A percentile compares a stretch with the other conserved stretches of the same genome.
These are phyloP conservation scores for Sparassis latifolia DNA, from an alignment of 1,284 basidiomycete genomes.

Conservation along the genomic window DNA sequence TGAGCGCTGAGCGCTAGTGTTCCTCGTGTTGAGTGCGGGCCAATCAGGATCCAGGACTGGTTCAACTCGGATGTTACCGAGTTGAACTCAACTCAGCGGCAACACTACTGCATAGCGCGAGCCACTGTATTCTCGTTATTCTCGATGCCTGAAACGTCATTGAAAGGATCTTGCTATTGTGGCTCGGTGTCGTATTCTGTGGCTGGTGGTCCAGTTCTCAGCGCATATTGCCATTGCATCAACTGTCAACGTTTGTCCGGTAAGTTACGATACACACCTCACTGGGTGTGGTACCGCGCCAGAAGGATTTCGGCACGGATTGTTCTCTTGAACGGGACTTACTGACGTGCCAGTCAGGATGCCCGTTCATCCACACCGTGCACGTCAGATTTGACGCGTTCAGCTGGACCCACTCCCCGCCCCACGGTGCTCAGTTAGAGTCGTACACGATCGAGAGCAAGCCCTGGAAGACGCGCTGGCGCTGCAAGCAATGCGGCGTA, in stretches of 20 bases:
- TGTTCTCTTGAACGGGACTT: no score
- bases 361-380: conserved; percentile 54
- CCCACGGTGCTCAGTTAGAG: conserved; percentile 32
- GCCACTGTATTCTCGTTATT: no score
- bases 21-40: no score
- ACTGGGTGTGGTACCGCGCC: background rate
- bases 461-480: conserved; percentile 49
- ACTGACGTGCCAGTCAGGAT: conserved; percentile 29
- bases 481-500: conserved; percentile 54
- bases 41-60: no score
- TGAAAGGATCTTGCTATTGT: conserved; percentile 2
- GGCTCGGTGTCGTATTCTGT: conserved; percentile 1
- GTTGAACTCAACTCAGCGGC: no score
- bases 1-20: no score
- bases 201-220: background rate
- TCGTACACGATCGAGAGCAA: conserved; percentile 38
- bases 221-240: conserved; percentile 3
- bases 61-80: no score
- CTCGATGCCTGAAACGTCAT: background rate
- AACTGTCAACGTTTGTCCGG: conserved; percentile 1
- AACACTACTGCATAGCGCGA: no score
- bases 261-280: background rate
- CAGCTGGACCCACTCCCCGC: conserved; percentile 41
- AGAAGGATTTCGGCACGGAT: no score
- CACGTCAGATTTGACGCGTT: conserved; percentile 46